phyloP scores from a whole-genome alignment of 2,329 filamentous ascomycete species.

The Diplodia mutila region DNA sequence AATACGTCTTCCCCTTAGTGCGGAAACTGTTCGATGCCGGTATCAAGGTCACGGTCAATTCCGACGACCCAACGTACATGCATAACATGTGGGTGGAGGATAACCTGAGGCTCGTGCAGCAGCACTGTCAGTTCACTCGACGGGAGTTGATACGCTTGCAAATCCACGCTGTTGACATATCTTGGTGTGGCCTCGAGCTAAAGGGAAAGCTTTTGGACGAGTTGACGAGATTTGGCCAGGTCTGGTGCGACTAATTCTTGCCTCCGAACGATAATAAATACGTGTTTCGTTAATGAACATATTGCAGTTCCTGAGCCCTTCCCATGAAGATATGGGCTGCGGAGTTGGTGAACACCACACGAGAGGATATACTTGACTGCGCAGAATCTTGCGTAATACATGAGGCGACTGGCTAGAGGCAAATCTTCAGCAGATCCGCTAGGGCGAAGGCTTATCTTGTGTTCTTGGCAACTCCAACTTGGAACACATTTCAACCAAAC shows the following conservation, averaged over 20 bases:
- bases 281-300: not conserved
- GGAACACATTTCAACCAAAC: not conserved
- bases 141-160: slow-evolving; percentile 49
- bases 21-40: slow-evolving; percentile 49
- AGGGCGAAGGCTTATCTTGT: not conserved
- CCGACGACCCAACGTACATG: slow-evolving; percentile 56
- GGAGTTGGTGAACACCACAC: too few relatives aligned
- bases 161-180: slow-evolving; percentile 51
- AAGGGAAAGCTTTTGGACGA: slow-evolving; percentile 36
- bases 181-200: slow-evolving; percentile 49
- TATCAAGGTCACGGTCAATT: slow-evolving; percentile 53
- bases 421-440: not conserved
- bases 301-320: not conserved
- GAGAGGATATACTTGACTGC: too few relatives aligned
- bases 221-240: slow-evolving; percentile 9
- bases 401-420: not conserved
- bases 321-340: not conserved
- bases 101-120: slow-evolving; percentile 51
- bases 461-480: not conserved
- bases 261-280: not conserved
- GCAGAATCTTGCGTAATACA: too few relatives aligned
- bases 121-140: slow-evolving; percentile 47
- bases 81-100: slow-evolving; percentile 56
- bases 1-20: slow-evolving; percentile 50
- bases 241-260: not conserved